Percentiles rank a stretch among this genome's conserved stretches.
Conservation (phyloP, 2,329 filamentous ascomycete genomes). For the Diaporthe ilicicola region DNA sequence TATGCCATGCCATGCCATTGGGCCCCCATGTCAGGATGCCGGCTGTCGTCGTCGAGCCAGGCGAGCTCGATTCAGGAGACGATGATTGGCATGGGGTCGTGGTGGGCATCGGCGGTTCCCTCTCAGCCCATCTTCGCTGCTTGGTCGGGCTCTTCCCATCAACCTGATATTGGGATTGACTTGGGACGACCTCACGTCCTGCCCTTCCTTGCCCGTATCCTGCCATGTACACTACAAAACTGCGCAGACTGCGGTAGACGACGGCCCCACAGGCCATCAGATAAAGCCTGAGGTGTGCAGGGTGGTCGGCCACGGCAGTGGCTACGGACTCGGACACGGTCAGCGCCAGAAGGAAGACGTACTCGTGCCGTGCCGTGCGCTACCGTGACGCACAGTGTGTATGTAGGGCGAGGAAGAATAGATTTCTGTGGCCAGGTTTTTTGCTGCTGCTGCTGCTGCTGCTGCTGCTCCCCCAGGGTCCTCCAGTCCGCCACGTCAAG, state of each 20-base stretch:
- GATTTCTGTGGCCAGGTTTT: not conserved
- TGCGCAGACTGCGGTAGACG: not conserved
- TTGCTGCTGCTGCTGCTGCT: not conserved
- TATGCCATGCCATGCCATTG: not conserved
- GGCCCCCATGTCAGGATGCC: not conserved
- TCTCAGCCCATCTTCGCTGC: conserved; percentile 10
- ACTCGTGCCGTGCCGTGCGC: conserved; percentile 18
- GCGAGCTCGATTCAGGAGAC: conserved; percentile 18
- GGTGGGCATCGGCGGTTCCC: conserved; percentile 10
- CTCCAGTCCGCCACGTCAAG: not conserved
- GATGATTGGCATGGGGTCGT: conserved; percentile 12
- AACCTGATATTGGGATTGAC: conserved; percentile 25
- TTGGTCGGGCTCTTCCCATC: conserved; percentile 12
- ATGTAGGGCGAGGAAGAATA: not conserved
- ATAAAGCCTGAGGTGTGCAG: not conserved
- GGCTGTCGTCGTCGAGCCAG: not conserved
- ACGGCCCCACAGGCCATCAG: not conserved
- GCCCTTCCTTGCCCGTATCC: too few relatives aligned
- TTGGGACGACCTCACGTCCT: not conserved
- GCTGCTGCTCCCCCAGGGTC: not conserved
- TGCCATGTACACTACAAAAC: too few relatives aligned
- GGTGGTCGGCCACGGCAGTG: conserved; percentile 8
- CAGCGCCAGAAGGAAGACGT: not conserved
- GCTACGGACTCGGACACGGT: not conserved
- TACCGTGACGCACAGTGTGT: not conserved